Evolutionary conservation across 169 alveolate species (phyloP).

Genomic region (Plasmodium malariae): DNA sequence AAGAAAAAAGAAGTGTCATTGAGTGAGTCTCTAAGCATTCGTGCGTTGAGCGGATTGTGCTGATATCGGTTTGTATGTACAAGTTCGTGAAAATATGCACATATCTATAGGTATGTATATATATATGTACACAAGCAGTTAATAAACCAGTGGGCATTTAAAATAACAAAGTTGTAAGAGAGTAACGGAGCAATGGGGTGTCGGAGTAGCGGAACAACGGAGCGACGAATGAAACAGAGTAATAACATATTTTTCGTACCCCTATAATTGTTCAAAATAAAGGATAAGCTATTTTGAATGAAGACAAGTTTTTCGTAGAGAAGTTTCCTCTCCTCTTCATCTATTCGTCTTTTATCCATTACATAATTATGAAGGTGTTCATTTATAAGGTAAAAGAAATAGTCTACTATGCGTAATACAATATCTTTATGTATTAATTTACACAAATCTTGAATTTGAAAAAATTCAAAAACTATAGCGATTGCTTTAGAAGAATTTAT

Average conservation of each 20-base stretch:
- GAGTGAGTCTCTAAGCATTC: too few relatives aligned
- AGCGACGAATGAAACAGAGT: not conserved
- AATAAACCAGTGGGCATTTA: too few relatives aligned
- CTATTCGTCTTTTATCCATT: constrained; percentile 15
- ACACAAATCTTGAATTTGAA: constrained; percentile 53
- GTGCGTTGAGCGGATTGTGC: too few relatives aligned
- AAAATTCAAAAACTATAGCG: constrained; percentile 52
- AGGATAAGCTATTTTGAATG: constrained; percentile 46
- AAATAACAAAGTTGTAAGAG: too few relatives aligned
- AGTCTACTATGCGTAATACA: constrained; percentile 38
- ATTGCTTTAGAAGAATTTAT: constrained; percentile 36
- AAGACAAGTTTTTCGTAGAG: constrained; percentile 38
- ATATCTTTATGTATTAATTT: constrained; percentile 45
- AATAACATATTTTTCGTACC: constrained; percentile 15
- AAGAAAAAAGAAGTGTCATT: constrained; percentile 3
- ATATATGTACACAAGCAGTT: not conserved
- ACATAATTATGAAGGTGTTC: constrained; percentile 17
- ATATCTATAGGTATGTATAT: not conserved
- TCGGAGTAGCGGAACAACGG: not conserved
- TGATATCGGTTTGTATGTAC: not conserved
- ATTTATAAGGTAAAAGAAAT: constrained; percentile 63
- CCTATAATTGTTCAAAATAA: constrained; percentile 27
- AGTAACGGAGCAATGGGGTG: too few relatives aligned
- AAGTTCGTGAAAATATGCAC: not conserved
- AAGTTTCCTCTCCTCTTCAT: constrained; percentile 25